Conservation (phyloP, 192 early-diverging fungal genomes). For the Podila verticillata region DNA sequence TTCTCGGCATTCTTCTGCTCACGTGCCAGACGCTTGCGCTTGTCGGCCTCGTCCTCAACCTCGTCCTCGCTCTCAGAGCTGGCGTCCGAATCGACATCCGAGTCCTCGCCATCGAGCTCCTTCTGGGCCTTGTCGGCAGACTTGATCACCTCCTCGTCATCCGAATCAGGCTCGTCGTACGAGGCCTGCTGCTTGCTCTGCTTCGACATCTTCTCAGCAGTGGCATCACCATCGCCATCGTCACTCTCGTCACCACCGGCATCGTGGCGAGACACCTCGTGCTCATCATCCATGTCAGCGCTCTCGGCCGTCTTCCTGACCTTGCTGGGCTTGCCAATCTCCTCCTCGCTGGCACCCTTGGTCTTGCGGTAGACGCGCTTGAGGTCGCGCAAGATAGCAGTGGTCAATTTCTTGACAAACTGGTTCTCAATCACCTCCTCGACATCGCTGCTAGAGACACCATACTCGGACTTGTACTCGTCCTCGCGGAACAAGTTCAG, state of each 20-base stretch:
- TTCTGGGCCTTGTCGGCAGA: slow-evolving; percentile 44
- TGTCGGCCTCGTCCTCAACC: slow-evolving; percentile 49
- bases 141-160: slow-evolving; percentile 72
- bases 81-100: slow-evolving; percentile 41
- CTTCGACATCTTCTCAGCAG: slow-evolving; percentile 67
- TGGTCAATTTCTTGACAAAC: slow-evolving; percentile 81
- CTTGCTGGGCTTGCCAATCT: slow-evolving; percentile 51
- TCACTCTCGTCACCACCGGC: slow-evolving; percentile 59
- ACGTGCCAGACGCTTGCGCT: slow-evolving; percentile 38
- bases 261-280: slow-evolving; percentile 25
- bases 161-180: slow-evolving; percentile 90
- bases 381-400: slow-evolving; percentile 79
- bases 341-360: slow-evolving; percentile 48
- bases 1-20: slow-evolving; percentile 30
- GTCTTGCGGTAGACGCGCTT: slow-evolving; percentile 62
- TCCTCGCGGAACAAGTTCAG: slow-evolving; percentile 86
- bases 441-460: slow-evolving; percentile 72
- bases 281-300: slow-evolving; percentile 68
- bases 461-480: slow-evolving; percentile 83
- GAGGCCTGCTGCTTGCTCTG: slow-evolving; percentile 72
- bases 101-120: slow-evolving; percentile 53
- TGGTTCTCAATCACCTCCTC: slow-evolving; percentile 76
- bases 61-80: slow-evolving; percentile 44
- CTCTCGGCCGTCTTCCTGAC: slow-evolving; percentile 42
- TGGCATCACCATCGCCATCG: slow-evolving; percentile 79